Conservation (phyloP, 2,329 filamentous ascomycete species). For the Metarhizium brunneum region DNA sequence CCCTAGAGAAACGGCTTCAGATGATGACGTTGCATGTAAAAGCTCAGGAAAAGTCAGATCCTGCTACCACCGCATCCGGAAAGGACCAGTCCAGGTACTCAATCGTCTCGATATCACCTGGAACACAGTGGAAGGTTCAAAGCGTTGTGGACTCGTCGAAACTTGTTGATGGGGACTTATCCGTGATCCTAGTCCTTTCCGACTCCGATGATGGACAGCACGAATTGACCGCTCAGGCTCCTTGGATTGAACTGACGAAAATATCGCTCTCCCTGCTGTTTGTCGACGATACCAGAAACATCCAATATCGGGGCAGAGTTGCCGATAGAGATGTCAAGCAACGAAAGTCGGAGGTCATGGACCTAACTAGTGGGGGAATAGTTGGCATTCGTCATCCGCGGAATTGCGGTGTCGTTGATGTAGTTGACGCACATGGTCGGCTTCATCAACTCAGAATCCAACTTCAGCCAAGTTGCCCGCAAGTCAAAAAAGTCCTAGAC, state of each 20-base stretch:
- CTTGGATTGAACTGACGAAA: slow-evolving; percentile 63
- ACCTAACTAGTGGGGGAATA: slow-evolving; percentile 37
- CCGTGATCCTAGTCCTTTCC: slow-evolving; percentile 61
- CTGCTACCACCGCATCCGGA: slow-evolving; percentile 11
- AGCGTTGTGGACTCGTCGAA: slow-evolving; percentile 67
- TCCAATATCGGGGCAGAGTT: slow-evolving; percentile 45
- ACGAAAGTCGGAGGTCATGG: slow-evolving; percentile 35
- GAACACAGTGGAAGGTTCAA: slow-evolving; percentile 49
- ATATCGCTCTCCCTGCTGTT: slow-evolving; percentile 54
- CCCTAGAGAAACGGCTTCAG: slow-evolving; percentile 56
- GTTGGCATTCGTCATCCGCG: slow-evolving; percentile 48
- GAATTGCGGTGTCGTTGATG: slow-evolving; percentile 52
- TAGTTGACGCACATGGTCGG: slow-evolving; percentile 51
- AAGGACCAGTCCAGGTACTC: slow-evolving; percentile 13
- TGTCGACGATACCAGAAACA: slow-evolving; percentile 48
- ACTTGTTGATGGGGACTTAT: slow-evolving; percentile 55
- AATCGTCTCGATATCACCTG: slow-evolving; percentile 22
- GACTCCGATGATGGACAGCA: slow-evolving; percentile 53
- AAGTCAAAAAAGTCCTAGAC: slow-evolving; percentile 51
- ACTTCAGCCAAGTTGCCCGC: slow-evolving; percentile 54
- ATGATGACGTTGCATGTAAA: slow-evolving; percentile 55
- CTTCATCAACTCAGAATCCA: slow-evolving; percentile 60
- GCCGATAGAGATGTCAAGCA: slow-evolving; percentile 42
- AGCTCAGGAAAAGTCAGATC: slow-evolving; percentile 24
- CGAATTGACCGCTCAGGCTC: slow-evolving; percentile 63